Base-by-base conservation (phyloP, 2,329 filamentous ascomycete species). In the Aplosporella prunicola region DNA sequence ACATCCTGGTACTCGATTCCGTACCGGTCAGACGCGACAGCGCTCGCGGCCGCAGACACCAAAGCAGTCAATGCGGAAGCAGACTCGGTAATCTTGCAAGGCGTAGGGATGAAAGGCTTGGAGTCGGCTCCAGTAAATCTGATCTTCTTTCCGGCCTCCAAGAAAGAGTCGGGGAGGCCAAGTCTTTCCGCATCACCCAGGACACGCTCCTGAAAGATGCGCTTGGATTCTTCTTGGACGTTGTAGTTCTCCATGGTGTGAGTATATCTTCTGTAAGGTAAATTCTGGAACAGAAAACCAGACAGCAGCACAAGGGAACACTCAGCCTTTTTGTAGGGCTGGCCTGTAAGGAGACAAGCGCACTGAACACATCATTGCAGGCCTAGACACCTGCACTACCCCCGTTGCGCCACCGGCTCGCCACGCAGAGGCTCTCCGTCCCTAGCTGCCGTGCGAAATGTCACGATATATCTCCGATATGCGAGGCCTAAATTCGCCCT, bases 1-100 rank as follows among this genome's bases (percentile, higher is more conserved):
- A 67, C 53, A 14, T 61, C 52, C 13, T 58, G 50, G 0, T 64
- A 56, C 10, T 58, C 51, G 4, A 61, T 17, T 0, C 51, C 51
- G 42, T 72, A 72, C n/a, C 38, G 32, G 5, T 40, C 38, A 5
- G 38, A 16, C 3, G 38, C 38, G 15, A 40, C 38, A n/a, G 38
- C 38, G 27, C 38, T 35, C 11, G 25, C 38, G 5, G 25, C 32
- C 9, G 38, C 38, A 5, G 38, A 31, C 8, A 35, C 38, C 11
- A 40, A 29, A 9, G 26, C 38, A n/a, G 32, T 25, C 15, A 40
- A 10, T 9, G 38, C 38, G 3, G 38, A 20, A 11, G 31, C 16
- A 9, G 38, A 40, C 26, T 40, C 38, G 15, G 38, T 40, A 9
- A 40, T 40, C 32, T 35, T 40, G 38, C 38, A 40, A 8, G 38